phyloP scores from a whole-genome alignment of 192 early-diverging fungal species.

The Oehlia diaphana region DNA sequence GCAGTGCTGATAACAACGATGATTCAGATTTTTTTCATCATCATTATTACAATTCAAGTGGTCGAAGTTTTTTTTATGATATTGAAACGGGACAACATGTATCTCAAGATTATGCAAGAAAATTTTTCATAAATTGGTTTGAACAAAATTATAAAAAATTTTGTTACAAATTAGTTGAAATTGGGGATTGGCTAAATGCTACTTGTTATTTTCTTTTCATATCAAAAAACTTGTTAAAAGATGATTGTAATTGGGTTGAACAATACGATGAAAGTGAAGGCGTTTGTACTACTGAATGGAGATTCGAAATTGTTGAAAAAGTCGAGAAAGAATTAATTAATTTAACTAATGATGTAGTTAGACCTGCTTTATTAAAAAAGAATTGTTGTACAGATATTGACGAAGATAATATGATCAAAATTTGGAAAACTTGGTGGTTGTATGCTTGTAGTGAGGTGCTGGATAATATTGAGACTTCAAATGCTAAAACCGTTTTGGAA shows the following conservation, averaged over 20 bases:
- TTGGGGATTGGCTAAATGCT: background rate
- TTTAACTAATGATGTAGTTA: background rate
- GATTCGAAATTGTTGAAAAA: background rate
- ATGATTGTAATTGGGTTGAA: conserved; percentile 7
- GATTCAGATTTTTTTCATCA: background rate
- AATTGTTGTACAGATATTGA: background rate
- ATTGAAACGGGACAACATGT: conserved; percentile 4
- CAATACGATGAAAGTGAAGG: conserved; percentile 4
- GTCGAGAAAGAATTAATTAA: background rate
- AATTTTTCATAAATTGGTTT: conserved; percentile 12
- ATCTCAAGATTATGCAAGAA: background rate
- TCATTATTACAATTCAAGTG: background rate
- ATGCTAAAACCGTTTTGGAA: background rate
- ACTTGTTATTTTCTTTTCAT: background rate
- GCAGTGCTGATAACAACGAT: background rate
- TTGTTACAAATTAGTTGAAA: background rate
- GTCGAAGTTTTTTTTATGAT: background rate
- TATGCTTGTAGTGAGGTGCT: background rate
- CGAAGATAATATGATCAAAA: background rate
- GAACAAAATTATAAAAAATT: conserved; percentile 3
- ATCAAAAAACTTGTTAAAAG: background rate
- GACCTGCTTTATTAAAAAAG: background rate
- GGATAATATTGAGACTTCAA: background rate
- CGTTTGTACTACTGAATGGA: conserved; percentile 4
- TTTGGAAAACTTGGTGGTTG: conserved; percentile 15